Percentiles rank a stretch among this genome's conserved stretches.
These are phyloP conservation scores for Ascoidea tarda DNA, from an alignment of 805 yeast species.

Conservation along the genomic window DNA sequence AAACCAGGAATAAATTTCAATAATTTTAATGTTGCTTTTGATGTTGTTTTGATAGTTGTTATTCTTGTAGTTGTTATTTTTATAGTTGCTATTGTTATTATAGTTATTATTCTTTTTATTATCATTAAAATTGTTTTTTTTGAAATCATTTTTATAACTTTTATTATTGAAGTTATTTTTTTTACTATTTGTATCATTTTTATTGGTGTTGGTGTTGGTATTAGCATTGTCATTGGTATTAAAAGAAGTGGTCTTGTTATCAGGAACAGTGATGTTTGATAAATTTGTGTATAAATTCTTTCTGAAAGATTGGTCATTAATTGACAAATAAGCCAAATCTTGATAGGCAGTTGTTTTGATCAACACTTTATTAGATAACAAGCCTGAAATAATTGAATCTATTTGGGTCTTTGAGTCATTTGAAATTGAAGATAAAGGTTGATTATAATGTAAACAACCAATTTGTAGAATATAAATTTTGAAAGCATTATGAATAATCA, in stretches of 20 bases:
- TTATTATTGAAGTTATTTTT: no score
- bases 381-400: slow-evolving; percentile 48
- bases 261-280: no score
- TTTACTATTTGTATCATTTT: no score
- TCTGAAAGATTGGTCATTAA: slow-evolving; percentile 45
- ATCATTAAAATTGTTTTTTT: no score
- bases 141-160: no score
- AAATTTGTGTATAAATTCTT: slow-evolving; percentile 35
- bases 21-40: slow-evolving; percentile 23
- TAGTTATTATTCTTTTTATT: no score
- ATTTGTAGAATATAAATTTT: slow-evolving; percentile 14
- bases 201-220: no score
- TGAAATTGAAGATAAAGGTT: slow-evolving; percentile 43
- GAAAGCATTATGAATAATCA: no score
- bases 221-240: no score
- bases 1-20: slow-evolving; percentile 5
- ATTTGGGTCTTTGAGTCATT: slow-evolving; percentile 48
- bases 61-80: no score
- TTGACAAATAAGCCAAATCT: slow-evolving; percentile 54
- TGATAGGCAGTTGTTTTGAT: slow-evolving; percentile 59
- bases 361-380: slow-evolving; percentile 34
- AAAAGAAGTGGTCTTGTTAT: no score
- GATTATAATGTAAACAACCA: slow-evolving; percentile 58
- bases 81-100: no score
- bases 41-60: slow-evolving; percentile 28